Evolutionary conservation across 306 rosid species (phyloP), one percentile per base, ranked within the genome.

Genomic region (Quercus cerris): DNA sequence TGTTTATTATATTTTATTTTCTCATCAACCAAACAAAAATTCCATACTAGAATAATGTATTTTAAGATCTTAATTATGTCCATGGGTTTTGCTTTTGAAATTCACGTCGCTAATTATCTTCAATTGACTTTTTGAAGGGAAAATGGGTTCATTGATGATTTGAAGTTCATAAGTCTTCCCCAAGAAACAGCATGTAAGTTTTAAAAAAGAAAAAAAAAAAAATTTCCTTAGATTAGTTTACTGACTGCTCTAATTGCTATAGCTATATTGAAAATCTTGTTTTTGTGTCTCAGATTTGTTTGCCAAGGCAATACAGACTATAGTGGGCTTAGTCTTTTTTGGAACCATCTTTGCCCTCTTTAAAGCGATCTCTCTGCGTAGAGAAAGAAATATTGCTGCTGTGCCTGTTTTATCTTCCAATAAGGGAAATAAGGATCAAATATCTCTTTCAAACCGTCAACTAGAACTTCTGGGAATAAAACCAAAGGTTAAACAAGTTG

Each of bases 401-500:
- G 85, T 69, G 67, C 75, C 86, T 12, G 81, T 66, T 74, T 30
- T 66, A 80, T 75, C 89, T 57, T 49, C 84, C 73, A 80, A 87
- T 28, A 85, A 85, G 62, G 90, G 77, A 80, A 73, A 68, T 62
- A 89, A 80, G 75, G 89, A 82, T 73, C 90, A 83, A 61, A 61
- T 78, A 71, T 56, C n/a, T 62, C 94, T 93, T 58, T 87, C 97
- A 14, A 89, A 87, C 41, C 91, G 84, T 63, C 99, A 95, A 81
- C 80, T 93, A 31, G 97, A 84, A 75, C 90, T 95, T 81, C 73
- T 93, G 81, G 98, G 99, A 62, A 84, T 85, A 74, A 95, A 91
- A 88, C 88, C 87, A 13, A 93, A 88, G 85, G 88, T 76, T 77
- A 92, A 87, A 63, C 74, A 71, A 58, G 82, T 78, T 52, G 77